These are phyloP conservation scores for Globisporangium cederbergense DNA, from an alignment of 352 stramenopile genomes.

Conservation along the genomic window DNA sequence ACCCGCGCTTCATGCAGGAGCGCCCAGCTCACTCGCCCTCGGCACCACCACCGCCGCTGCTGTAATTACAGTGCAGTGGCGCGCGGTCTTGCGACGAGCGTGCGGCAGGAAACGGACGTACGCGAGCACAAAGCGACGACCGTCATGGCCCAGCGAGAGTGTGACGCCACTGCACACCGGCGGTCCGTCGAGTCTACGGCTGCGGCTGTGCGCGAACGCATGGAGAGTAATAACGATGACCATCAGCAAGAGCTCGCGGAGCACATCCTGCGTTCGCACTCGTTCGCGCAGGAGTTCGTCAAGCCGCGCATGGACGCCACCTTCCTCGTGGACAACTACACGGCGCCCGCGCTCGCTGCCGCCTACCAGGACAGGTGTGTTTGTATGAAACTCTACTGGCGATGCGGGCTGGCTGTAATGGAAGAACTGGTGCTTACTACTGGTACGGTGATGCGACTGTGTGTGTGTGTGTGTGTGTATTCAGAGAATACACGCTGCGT, in stretches of 20 bases:
- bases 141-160: background rate
- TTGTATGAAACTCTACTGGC: background rate
- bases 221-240: background rate
- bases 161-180: background rate
- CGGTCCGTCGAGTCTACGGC: background rate
- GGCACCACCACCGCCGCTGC: background rate
- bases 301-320: constrained; percentile 69
- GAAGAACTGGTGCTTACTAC: background rate
- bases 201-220: background rate
- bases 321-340: constrained; percentile 96
- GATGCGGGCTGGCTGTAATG: no score
- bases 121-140: background rate
- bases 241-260: constrained; percentile 14
- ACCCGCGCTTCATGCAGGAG: background rate
- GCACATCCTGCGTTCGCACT: constrained; percentile 18
- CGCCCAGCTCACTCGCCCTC: background rate
- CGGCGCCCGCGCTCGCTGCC: constrained; percentile 90
- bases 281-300: constrained; percentile 64
- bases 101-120: background rate
- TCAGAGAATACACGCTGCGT: constrained; percentile 74
- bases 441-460: background rate
- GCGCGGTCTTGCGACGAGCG: constrained; percentile 9
- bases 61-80: no score
- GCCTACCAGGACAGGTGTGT: constrained; percentile 93
- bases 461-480: background rate